Percentiles rank a stretch among this genome's conserved stretches.
phyloP scores from a whole-genome alignment of 2,329 filamentous ascomycete genomes.

The Neocatenulostroma microsporum region DNA sequence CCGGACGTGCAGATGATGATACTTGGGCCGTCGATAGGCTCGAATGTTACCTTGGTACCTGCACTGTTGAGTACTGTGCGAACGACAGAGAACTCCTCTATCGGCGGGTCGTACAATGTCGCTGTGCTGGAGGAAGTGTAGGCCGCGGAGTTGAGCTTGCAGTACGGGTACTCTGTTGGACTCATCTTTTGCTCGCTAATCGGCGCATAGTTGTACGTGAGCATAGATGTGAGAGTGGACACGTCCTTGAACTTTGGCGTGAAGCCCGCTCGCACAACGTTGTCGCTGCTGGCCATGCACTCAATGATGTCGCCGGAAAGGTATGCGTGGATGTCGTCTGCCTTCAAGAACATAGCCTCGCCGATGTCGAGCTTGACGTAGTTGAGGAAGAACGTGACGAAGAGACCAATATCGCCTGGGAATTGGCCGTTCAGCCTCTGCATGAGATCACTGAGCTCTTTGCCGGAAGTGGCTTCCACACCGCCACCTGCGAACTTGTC shows the following conservation, averaged over 20 bases:
- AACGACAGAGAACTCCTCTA: conserved; percentile 90
- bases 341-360: conserved; percentile 91
- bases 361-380: conserved; percentile 80
- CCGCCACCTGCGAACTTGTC: conserved; percentile 67
- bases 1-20: conserved; percentile 87
- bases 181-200: conserved; percentile 92
- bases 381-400: conserved; percentile 96
- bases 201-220: conserved; percentile 92
- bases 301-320: conserved; percentile 91
- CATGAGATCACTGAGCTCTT: conserved; percentile 69
- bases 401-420: conserved; percentile 81
- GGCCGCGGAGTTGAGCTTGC: conserved; percentile 68
- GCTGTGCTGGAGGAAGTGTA: conserved; percentile 70
- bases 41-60: conserved; percentile 79
- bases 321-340: conserved; percentile 97
- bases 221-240: conserved; percentile 74
- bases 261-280: conserved; percentile 93
- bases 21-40: conserved; percentile 77
- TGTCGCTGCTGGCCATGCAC: conserved; percentile 99
- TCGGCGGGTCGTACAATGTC: conserved; percentile 84
- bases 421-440: conserved; percentile 73
- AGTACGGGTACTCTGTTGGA: conserved; percentile 78
- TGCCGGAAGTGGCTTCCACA: conserved; percentile 58
- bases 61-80: conserved; percentile 63
- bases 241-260: conserved; percentile 99